Evolutionary conservation across 768 basidiomycete genomes (phyloP).

Genomic region (Tephrocybe sp.): DNA sequence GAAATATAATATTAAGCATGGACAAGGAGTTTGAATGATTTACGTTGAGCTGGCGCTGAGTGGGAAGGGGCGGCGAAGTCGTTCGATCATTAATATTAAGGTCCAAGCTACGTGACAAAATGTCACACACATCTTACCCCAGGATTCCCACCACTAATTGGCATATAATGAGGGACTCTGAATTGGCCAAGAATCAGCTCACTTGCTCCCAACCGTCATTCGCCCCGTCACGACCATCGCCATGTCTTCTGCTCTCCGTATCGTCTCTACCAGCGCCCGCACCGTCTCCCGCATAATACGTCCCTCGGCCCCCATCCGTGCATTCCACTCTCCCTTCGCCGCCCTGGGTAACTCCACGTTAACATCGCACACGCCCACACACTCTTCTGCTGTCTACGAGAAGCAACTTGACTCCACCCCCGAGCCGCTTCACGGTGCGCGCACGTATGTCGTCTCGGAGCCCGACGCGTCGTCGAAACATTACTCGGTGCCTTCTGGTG

Average conservation of each 20-base stretch:
- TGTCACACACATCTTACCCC: slow-evolving; percentile 21
- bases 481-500: slow-evolving; percentile 73
- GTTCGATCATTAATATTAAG: no score
- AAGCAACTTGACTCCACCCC: slow-evolving; percentile 56
- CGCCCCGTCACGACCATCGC: slow-evolving; percentile 7
- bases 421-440: slow-evolving; percentile 52
- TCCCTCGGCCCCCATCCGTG: slow-evolving; percentile 33
- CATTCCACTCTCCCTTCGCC: slow-evolving; percentile 68
- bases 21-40: background rate
- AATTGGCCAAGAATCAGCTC: background rate
- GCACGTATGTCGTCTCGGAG: slow-evolving; percentile 73
- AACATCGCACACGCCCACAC: slow-evolving; percentile 31
- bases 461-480: slow-evolving; percentile 62
- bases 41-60: background rate
- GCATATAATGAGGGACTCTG: slow-evolving; percentile 15
- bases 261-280: slow-evolving; percentile 22
- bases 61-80: no score
- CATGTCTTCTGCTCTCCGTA: slow-evolving; percentile 33
- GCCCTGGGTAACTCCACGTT: slow-evolving; percentile 43
- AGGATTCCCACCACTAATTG: slow-evolving; percentile 26
- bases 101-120: slow-evolving; percentile 9
- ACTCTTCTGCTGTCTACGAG: slow-evolving; percentile 50
- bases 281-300: slow-evolving; percentile 21
- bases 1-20: no score
- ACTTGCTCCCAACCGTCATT: slow-evolving; percentile 9